These are phyloP conservation scores for Scheffersomyces insectosa DNA, from an alignment of 1,139 yeast species.

Conservation along the genomic window DNA sequence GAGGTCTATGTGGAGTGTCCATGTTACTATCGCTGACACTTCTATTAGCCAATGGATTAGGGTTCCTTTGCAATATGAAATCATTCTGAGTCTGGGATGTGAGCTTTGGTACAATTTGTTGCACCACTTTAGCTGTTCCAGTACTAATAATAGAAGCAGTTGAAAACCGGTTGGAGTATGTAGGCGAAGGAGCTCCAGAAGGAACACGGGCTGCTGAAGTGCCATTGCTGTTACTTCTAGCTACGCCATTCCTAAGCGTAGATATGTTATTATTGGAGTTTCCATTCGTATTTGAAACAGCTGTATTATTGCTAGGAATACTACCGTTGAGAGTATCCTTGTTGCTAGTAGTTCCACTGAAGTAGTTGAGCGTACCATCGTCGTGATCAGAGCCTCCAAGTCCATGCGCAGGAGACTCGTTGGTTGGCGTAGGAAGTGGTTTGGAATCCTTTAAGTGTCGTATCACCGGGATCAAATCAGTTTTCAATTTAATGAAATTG, in stretches of 20 bases:
- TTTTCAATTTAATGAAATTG: slow-evolving; percentile 49
- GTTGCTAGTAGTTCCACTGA: background rate
- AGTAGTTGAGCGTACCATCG: background rate
- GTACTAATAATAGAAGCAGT: slow-evolving; percentile 40
- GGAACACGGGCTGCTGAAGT: background rate
- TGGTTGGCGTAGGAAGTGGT: slow-evolving; percentile 59
- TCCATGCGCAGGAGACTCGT: slow-evolving; percentile 17
- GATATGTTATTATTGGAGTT: background rate
- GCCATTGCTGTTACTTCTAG: background rate
- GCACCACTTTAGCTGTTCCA: slow-evolving; percentile 45
- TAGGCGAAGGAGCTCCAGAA: slow-evolving; percentile 35
- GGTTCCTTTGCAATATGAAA: background rate
- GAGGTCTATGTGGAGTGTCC: slow-evolving; percentile 21
- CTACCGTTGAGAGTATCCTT: background rate
- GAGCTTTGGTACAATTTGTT: slow-evolving; percentile 27
- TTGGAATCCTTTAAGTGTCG: slow-evolving; percentile 53
- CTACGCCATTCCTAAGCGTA: background rate
- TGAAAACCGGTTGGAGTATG: slow-evolving; percentile 39
- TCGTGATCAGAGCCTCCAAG: background rate
- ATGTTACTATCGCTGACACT: background rate
- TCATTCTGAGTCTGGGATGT: slow-evolving; percentile 11
- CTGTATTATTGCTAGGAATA: too few relatives aligned
- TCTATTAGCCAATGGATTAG: slow-evolving; percentile 1
- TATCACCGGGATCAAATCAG: slow-evolving; percentile 55
- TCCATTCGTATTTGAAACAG: too few relatives aligned